Evolutionary conservation across 192 early-diverging fungal species (phyloP).

Genomic region (Mortierella hygrophila): DNA sequence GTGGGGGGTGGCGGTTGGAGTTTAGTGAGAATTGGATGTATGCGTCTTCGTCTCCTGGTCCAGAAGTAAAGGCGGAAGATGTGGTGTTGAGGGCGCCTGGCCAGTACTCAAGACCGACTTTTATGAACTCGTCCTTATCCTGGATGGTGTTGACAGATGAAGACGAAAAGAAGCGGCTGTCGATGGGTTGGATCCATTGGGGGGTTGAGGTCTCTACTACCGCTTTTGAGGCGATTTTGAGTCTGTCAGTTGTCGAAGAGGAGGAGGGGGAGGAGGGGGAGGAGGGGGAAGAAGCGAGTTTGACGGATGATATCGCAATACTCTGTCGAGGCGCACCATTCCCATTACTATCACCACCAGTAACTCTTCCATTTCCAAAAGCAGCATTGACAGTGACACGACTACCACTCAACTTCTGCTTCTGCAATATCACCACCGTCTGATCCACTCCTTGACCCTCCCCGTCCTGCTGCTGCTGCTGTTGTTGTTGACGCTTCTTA

Average conservation of each 20-base stretch:
- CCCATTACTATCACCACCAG: background rate
- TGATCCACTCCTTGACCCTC: background rate
- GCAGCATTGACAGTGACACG: background rate
- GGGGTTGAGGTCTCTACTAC: conserved; percentile 3
- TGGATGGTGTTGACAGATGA: background rate
- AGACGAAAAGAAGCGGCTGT: conserved; percentile 47
- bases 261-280: background rate
- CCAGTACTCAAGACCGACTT: conserved; percentile 4
- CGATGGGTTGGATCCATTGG: conserved; percentile 63
- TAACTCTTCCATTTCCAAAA: background rate
- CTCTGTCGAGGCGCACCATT: background rate
- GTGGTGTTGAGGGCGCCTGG: background rate
- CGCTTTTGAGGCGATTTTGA: background rate
- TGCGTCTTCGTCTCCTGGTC: background rate
- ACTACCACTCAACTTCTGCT: background rate
- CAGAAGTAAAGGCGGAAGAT: background rate
- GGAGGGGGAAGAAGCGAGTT: background rate
- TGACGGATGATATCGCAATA: background rate
- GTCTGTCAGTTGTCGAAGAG: background rate
- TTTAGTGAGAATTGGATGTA: conserved; percentile 11
- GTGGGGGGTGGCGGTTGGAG: background rate
- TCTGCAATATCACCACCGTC: background rate
- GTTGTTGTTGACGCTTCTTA: background rate
- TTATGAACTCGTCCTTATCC: background rate
- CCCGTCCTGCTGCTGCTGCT: too few species aligned